phyloP scores from a whole-genome alignment of 306 rosid genomes.

The Trichosanthes cucumerina region DNA sequence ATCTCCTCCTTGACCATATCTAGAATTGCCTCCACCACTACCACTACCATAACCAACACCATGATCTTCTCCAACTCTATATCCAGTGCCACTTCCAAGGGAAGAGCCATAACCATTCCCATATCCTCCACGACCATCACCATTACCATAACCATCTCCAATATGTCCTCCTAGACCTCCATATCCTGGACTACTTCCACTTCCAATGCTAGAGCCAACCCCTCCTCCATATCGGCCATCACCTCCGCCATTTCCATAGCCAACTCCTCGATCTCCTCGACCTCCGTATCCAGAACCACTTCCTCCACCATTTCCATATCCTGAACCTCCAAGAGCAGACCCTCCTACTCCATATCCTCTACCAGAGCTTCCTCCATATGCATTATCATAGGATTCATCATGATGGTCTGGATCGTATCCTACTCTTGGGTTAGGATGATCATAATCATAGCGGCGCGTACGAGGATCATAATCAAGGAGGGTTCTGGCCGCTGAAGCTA shows the following conservation, averaged over 20 bases:
- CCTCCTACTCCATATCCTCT: constrained; percentile 12
- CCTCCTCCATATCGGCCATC: neutral
- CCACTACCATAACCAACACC: constrained; percentile 17
- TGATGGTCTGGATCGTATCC: neutral
- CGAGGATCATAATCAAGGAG: constrained; percentile 33
- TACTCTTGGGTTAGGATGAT: neutral
- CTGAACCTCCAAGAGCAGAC: constrained; percentile 21
- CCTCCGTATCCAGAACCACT: neutral
- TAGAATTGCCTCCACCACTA: neutral
- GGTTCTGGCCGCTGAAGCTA: constrained; percentile 48
- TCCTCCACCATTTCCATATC: constrained; percentile 21
- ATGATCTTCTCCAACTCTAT: constrained; percentile 4
- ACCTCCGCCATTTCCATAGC: constrained; percentile 8
- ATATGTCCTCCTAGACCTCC: constrained; percentile 10
- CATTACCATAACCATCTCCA: constrained; percentile 4
- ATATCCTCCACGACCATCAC: constrained; percentile 17
- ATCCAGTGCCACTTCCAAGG: neutral
- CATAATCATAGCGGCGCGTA: constrained; percentile 13
- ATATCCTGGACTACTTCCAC: constrained; percentile 18
- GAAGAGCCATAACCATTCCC: constrained; percentile 12
- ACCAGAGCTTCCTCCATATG: neutral
- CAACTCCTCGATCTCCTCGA: constrained; percentile 17
- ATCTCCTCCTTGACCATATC: neutral
- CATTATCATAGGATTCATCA: neutral
- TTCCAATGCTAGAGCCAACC: neutral